Conservation (phyloP, 768 basidiomycete species). For the Trametes maxima region DNA sequence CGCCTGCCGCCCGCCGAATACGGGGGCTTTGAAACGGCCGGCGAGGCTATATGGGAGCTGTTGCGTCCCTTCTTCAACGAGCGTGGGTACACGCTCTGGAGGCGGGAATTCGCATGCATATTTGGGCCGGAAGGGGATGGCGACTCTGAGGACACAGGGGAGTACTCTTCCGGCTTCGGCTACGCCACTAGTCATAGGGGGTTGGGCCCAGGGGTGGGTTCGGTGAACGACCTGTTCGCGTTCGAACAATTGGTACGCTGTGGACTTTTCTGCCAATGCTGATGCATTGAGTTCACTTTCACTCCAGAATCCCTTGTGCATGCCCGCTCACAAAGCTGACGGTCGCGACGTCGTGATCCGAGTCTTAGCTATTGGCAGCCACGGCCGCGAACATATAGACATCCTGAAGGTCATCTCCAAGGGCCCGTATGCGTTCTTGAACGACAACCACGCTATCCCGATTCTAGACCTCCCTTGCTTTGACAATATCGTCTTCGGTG, state of each 20-base stretch:
- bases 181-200: neutral
- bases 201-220: neutral
- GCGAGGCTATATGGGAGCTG: neutral
- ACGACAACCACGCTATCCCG: constrained; percentile 32
- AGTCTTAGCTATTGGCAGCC: neutral
- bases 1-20: neutral
- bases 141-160: neutral
- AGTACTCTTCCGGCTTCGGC: neutral
- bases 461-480: constrained; percentile 31
- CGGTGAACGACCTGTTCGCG: neutral
- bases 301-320: constrained; percentile 1
- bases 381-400: constrained; percentile 15
- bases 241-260: neutral
- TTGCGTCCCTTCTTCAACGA: neutral
- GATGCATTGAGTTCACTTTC: no score
- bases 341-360: constrained; percentile 10
- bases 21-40: neutral
- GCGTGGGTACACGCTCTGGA: constrained; percentile 1
- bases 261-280: no score
- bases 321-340: neutral
- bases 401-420: constrained; percentile 28
- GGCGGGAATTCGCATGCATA: neutral
- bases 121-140: neutral
- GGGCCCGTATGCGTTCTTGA: constrained; percentile 21
- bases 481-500: constrained; percentile 33